Evolutionary conservation across 768 basidiomycete species (phyloP), one percentile per base, ranked within the genome.

Genomic region (Suillus discolor): DNA sequence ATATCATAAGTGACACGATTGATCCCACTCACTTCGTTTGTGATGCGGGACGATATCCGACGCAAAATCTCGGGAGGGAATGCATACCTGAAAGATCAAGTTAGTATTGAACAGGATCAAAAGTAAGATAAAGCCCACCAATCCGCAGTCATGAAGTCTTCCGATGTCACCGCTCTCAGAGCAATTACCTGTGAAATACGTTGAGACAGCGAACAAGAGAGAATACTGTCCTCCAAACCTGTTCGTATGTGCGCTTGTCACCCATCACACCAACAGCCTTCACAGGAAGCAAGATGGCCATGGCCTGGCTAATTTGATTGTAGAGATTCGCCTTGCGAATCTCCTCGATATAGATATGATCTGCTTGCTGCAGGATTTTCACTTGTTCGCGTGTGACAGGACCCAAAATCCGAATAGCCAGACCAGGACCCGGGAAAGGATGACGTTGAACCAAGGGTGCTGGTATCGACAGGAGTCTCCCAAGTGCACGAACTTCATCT

Each of bases 131-230:
- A 59, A 59, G 72, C 86, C 51, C 73, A 95, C 97, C 97, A 99
- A 76, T 99, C 97, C 42, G 97, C 97, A 16, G 97, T 99, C 97
- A 99, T 99, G 75, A 99, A 99, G 77, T 99, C 97, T 75, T 98
- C 97, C n/a, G 96, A 90, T 74, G 93, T 91, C 11, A 99, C 97
- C 3, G 97, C 97, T 61, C 97, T 88, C 62, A 99, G 83, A 1
- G 94, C 93, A 65, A 99, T 94, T 59, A 99, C 96, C 89, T 92
- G 70, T 45, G 36, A 34, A 16, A 44, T 62, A 47, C 31, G 70
- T 25, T 61, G 65, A 55, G 60, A 66, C 66, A 55, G 63, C 2
- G 42, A 4, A 41, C 38, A 9, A 12, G 8, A 63, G 15, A 66
- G 18, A 31, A 44, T 62, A 51, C 20, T n/a, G 7, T 39, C 49